Conservation (phyloP, 805 yeast genomes). For the Ogataea trehalophila region DNA sequence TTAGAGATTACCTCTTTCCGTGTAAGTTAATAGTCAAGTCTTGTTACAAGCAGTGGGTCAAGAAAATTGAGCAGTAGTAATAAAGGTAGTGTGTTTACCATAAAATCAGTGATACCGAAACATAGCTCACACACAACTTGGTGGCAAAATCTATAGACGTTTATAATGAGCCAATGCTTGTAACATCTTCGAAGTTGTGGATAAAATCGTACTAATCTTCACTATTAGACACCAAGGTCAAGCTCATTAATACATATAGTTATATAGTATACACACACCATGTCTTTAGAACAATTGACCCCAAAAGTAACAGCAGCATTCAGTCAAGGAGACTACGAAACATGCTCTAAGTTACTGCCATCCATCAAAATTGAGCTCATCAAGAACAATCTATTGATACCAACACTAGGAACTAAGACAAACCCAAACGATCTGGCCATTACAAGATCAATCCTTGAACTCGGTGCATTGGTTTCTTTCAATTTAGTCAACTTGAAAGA, state of each 20-base stretch:
- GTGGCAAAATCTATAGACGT: background rate
- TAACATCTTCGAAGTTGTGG: background rate
- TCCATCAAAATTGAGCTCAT: conserved; percentile 76
- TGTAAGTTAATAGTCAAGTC: no score
- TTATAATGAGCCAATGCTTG: no score
- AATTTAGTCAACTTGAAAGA: conserved; percentile 53
- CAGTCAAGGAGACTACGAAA: conserved; percentile 53
- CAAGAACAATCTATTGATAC: conserved; percentile 71
- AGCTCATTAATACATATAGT: background rate
- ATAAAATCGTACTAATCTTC: background rate
- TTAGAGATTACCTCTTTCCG: no score
- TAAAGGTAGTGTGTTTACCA: no score
- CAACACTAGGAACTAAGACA: conserved; percentile 37
- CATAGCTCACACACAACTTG: no score
- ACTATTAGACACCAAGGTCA: background rate
- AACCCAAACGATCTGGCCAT: conserved; percentile 65
- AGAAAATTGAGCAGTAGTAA: no score
- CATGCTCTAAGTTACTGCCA: conserved; percentile 59
- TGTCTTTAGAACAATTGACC: conserved; percentile 67
- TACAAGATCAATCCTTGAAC: conserved; percentile 78
- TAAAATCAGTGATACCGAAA: no score
- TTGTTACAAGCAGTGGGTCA: no score
- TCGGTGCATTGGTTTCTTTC: conserved; percentile 80
- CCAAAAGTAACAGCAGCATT: conserved; percentile 63
- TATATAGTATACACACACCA: conserved; percentile 14